These are phyloP conservation scores for Penicillium fuscoglaucum DNA, from an alignment of 2,329 filamentous ascomycete genomes.

Conservation along the genomic window DNA sequence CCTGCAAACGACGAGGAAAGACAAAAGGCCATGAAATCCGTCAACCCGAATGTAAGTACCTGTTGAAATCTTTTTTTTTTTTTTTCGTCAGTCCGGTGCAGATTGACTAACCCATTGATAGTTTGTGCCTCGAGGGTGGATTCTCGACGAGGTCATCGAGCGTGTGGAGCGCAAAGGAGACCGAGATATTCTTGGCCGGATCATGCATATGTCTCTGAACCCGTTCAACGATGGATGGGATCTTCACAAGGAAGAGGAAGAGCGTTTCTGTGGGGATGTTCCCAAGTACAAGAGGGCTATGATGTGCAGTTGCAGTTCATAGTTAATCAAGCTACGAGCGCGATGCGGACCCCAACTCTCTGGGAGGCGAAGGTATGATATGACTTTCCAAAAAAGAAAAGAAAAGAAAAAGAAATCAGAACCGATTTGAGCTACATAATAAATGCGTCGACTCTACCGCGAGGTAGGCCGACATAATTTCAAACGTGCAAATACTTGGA, in stretches of 20 bases:
- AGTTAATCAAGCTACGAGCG: constrained; percentile 39
- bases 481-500: background rate
- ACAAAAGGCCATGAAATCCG: constrained; percentile 71
- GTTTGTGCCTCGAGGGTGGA: constrained; percentile 87
- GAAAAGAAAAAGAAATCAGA: background rate
- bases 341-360: background rate
- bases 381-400: background rate
- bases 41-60: constrained; percentile 72
- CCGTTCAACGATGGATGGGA: constrained; percentile 74
- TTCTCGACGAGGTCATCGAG: constrained; percentile 89
- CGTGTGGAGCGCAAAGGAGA: constrained; percentile 84
- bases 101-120: constrained; percentile 25
- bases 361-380: background rate
- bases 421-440: background rate
- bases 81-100: background rate
- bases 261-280: constrained; percentile 81
- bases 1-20: constrained; percentile 62
- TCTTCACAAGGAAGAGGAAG: constrained; percentile 70
- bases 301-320: constrained; percentile 96
- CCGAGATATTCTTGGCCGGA: constrained; percentile 70
- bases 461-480: background rate
- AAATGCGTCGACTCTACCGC: background rate
- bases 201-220: constrained; percentile 79
- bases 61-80: background rate
- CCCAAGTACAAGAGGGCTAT: constrained; percentile 74